Base-by-base conservation (phyloP, 768 basidiomycete species). In the Podaxis sp. region DNA sequence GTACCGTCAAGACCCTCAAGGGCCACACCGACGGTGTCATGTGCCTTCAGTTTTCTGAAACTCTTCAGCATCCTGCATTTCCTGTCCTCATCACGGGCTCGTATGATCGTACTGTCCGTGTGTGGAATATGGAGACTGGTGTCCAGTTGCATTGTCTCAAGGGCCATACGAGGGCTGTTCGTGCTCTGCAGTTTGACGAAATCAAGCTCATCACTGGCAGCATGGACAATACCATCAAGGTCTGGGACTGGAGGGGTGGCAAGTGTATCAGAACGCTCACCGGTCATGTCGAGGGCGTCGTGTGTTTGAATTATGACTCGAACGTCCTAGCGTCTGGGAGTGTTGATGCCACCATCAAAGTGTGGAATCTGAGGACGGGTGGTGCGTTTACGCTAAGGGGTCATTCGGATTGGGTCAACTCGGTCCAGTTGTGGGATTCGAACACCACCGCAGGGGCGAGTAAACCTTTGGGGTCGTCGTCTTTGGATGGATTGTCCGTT, bases 21-120 rank as follows among this genome's bases (percentile, higher is more conserved):
- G 97, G 97, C 5, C 97, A 99, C 74, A 89, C 92, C 5, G 93
- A 98, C 68, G 93, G 95, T 63, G 86, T 99, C 68, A 95, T 98
- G 91, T 98, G 96, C 71, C 82, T 99, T 3, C 97, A 99, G 69
- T 95, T 95, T 71, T 88, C 81, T 70, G 96, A 97, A 71, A 87
- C 86, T 4, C 79, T 96, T 9, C 76, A 83, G 1, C 88, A 93
- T 71, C 90, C 93, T 6, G 79, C 86, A 6, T 97, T 95, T 68
- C 95, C 96, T 5, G 86, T 99, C 63, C 87, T 99, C 57, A 95
- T 99, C 78, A 96, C 97, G 1, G 97, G 97, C 27, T 97, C 95
- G 1, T 98, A 97, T 73, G 97, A 99, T 69, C 88, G 91, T 66
- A 97, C 94, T 2, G 87, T 88, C 4, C 86, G 95, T 18, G 88